phyloP scores from a whole-genome alignment of 2,329 filamentous ascomycete species.

The Penicillium hesseltinei region DNA sequence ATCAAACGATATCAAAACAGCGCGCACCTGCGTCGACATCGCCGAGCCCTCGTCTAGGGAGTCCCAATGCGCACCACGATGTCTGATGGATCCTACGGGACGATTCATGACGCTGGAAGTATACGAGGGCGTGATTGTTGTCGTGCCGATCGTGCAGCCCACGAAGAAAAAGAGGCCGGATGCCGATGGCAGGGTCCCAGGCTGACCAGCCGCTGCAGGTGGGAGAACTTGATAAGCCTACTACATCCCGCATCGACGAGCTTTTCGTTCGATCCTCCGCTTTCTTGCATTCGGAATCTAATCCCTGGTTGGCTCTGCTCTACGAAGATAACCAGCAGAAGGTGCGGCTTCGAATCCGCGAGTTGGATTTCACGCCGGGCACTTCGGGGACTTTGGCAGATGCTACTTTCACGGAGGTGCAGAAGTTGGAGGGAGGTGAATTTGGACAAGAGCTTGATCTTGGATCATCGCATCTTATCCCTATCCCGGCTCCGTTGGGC shows the following conservation, averaged over 20 bases:
- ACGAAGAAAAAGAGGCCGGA: conserved; percentile 45
- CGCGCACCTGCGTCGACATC: conserved; percentile 60
- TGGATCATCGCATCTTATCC: conserved; percentile 61
- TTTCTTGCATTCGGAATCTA: conserved; percentile 58
- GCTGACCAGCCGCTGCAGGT: conserved; percentile 38
- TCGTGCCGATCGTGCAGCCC: conserved; percentile 60
- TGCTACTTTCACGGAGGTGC: conserved; percentile 54
- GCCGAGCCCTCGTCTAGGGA: conserved; percentile 64
- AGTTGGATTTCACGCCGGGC: conserved; percentile 53
- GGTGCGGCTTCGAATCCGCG: conserved; percentile 55
- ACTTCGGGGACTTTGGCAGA: conserved; percentile 47
- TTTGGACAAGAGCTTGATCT: conserved; percentile 57
- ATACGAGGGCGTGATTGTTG: conserved; percentile 66
- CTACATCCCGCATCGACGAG: conserved; percentile 63
- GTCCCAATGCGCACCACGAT: conserved; percentile 77
- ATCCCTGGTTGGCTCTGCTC: conserved; percentile 62
- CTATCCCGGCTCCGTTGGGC: conserved; percentile 58
- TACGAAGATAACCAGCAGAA: conserved; percentile 62
- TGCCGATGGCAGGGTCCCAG: conserved; percentile 24
- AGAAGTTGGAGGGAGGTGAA: conserved; percentile 29
- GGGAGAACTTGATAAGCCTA: conserved; percentile 61
- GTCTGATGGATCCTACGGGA: conserved; percentile 77
- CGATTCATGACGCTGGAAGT: conserved; percentile 65
- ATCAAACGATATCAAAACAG: conserved; percentile 52
- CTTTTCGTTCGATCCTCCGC: conserved; percentile 65